A percentile compares a stretch with the other conserved stretches of the same genome.
Evolutionary conservation across 2,329 filamentous ascomycete species (phyloP).

Genomic region (Parastagonospora avenae): DNA sequence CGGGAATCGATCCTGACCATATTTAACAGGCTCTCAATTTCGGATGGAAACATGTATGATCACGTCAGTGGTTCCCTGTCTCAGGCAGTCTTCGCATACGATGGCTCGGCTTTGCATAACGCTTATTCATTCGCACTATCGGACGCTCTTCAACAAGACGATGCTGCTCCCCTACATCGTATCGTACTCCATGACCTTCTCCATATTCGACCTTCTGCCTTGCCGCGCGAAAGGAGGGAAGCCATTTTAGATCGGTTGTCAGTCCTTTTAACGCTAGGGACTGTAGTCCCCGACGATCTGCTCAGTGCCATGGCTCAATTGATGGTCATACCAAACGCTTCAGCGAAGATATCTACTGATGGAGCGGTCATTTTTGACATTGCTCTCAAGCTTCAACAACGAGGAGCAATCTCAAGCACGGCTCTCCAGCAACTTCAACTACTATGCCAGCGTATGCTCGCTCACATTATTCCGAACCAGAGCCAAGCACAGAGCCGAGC

Average conservation of each 20-base stretch:
- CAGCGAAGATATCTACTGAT: slow-evolving; percentile 38
- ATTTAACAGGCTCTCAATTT: slow-evolving; percentile 19
- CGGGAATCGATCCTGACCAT: slow-evolving; percentile 22
- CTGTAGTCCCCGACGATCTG: slow-evolving; percentile 10
- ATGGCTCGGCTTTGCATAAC: slow-evolving; percentile 21
- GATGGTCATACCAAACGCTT: slow-evolving; percentile 44
- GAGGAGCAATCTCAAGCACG: slow-evolving; percentile 13
- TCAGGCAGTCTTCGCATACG: slow-evolving; percentile 25
- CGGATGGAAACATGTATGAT: slow-evolving; percentile 9
- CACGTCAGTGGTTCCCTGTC: slow-evolving; percentile 24
- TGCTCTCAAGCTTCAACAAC: slow-evolving; percentile 28
- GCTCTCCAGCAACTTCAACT: slow-evolving; percentile 29
- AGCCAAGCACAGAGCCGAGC: slow-evolving; percentile 39
- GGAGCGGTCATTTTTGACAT: slow-evolving; percentile 32
- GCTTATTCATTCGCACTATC: slow-evolving; percentile 27
- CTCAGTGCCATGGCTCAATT: slow-evolving; percentile 38
- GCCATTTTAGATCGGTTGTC: slow-evolving; percentile 35
- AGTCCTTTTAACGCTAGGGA: slow-evolving; percentile 14
- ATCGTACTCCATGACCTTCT: slow-evolving; percentile 25
- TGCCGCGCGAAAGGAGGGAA: slow-evolving; percentile 41
- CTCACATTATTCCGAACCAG: slow-evolving; percentile 41
- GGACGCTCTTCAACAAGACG: slow-evolving; percentile 11
- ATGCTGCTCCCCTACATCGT: slow-evolving; percentile 7
- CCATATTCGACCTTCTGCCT: slow-evolving; percentile 26
- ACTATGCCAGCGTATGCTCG: slow-evolving; percentile 30